Conservation (phyloP, 1,139 yeast species). For the Blastobotrys petasosporus region DNA sequence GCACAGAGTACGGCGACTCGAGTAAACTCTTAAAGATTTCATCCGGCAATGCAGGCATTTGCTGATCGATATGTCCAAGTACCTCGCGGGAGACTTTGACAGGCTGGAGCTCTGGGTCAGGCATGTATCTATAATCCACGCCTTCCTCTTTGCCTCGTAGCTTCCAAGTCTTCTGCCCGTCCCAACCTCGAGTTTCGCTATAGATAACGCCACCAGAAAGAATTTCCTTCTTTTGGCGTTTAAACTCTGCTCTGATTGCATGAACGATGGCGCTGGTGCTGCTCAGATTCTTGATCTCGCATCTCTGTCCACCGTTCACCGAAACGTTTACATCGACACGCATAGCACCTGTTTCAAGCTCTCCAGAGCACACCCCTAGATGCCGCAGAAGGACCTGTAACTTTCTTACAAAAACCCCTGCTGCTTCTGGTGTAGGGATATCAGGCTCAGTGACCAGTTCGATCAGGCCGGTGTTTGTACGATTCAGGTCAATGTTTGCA, state of each 20-base stretch:
- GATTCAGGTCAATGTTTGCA: slow-evolving; percentile 61
- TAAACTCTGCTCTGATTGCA: slow-evolving; percentile 72
- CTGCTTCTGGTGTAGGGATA: slow-evolving; percentile 59
- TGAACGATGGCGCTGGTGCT: slow-evolving; percentile 73
- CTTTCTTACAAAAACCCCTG: slow-evolving; percentile 73
- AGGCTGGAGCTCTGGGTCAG: slow-evolving; percentile 81
- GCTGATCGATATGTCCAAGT: slow-evolving; percentile 34
- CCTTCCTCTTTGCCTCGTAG: slow-evolving; percentile 74
- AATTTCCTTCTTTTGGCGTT: slow-evolving; percentile 52
- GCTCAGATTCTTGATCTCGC: slow-evolving; percentile 84
- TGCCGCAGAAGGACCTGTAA: slow-evolving; percentile 67
- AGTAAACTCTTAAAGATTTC: slow-evolving; percentile 46
- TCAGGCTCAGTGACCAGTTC: slow-evolving; percentile 93
- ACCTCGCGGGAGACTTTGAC: slow-evolving; percentile 44
- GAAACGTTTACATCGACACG: slow-evolving; percentile 92
- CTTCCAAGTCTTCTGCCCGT: slow-evolving; percentile 59
- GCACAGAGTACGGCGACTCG: slow-evolving; percentile 48
- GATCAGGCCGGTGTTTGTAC: slow-evolving; percentile 80
- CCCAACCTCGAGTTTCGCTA: slow-evolving; percentile 91
- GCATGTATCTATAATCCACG: slow-evolving; percentile 86
- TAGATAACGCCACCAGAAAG: slow-evolving; percentile 35
- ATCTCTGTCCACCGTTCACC: slow-evolving; percentile 59
- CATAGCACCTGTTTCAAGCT: slow-evolving; percentile 89
- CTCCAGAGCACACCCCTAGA: slow-evolving; percentile 76
- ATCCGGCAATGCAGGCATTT: slow-evolving; percentile 64